These are phyloP conservation scores for Biancaea sappan DNA, from an alignment of 306 rosid genomes.

Conservation along the genomic window DNA sequence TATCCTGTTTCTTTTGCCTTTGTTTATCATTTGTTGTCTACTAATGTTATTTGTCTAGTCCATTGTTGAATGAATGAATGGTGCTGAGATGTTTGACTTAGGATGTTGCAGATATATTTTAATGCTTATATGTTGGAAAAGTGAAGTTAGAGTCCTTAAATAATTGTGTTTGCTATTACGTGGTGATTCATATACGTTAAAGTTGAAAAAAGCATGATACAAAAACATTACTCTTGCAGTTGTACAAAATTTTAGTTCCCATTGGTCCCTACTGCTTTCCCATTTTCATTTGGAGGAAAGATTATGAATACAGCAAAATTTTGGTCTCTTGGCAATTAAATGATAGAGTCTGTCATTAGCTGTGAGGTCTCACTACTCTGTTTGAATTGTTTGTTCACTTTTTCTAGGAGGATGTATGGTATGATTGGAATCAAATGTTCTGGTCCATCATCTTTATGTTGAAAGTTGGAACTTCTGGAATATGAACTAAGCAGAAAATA, in stretches of 20 bases:
- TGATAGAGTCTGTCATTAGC: background rate
- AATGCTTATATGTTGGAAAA: conserved; percentile 24
- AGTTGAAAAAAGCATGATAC: conserved; percentile 14
- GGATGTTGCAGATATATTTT: conserved; percentile 21
- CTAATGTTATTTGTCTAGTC: conserved; percentile 5
- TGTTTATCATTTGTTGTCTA: conserved; percentile 12
- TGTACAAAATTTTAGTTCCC: background rate
- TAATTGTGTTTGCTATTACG: conserved; percentile 18
- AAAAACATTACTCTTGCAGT: background rate
- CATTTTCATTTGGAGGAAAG: background rate
- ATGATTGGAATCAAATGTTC: background rate
- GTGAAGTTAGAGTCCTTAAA: conserved; percentile 13
- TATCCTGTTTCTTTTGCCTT: conserved; percentile 23
- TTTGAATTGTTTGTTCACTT: background rate
- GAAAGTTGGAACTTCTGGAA: background rate
- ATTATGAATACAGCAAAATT: background rate
- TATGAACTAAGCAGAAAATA: background rate
- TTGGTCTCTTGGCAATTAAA: background rate
- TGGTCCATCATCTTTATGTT: background rate
- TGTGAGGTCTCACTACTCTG: background rate
- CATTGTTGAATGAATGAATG: background rate
- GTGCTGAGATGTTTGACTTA: conserved; percentile 26
- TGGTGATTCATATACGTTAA: conserved; percentile 4
- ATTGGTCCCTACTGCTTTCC: conserved; percentile 10
- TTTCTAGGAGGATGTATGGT: background rate